Conservation (phyloP, 768 basidiomycete genomes). For the Lactifluus echinatus region DNA sequence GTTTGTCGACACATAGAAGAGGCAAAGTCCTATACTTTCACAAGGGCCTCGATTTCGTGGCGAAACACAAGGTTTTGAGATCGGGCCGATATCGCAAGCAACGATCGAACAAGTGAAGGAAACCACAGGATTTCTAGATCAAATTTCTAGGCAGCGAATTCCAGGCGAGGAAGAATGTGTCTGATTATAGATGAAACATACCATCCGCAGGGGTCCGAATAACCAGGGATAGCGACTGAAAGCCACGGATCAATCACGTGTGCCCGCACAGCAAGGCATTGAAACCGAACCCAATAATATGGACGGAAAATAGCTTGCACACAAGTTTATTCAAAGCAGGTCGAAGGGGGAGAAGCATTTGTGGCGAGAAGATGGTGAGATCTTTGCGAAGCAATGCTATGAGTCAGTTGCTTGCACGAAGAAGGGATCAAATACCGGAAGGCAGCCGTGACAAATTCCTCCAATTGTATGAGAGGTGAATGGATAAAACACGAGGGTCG, state of each 20-base stretch:
- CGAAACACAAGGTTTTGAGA: slow-evolving; percentile 2
- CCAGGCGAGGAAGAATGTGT: neutral
- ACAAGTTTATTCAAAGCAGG: slow-evolving; percentile 13
- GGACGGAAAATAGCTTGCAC: slow-evolving; percentile 4
- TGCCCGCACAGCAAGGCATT: neutral
- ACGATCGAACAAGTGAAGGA: slow-evolving; percentile 16
- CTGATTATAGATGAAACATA: slow-evolving; percentile 25
- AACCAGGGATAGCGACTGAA: slow-evolving; percentile 67
- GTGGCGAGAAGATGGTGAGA: slow-evolving; percentile 6
- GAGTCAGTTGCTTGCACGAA: slow-evolving; percentile 38
- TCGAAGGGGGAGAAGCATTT: slow-evolving; percentile 12
- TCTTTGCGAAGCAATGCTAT: slow-evolving; percentile 7
- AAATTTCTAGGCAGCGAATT: slow-evolving; percentile 9
- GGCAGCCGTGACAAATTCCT: slow-evolving; percentile 13
- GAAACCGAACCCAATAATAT: slow-evolving; percentile 16
- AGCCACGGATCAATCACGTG: slow-evolving; percentile 1
- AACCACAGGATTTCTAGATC: slow-evolving; percentile 15
- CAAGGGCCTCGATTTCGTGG: neutral
- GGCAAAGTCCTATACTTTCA: neutral
- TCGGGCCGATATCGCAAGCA: slow-evolving; percentile 8
- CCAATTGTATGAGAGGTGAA: slow-evolving; percentile 39
- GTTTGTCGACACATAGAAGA: neutral
- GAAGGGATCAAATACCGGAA: slow-evolving; percentile 29
- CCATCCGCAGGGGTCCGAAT: slow-evolving; percentile 62
- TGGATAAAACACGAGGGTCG: slow-evolving; percentile 27